These are phyloP conservation scores for Solioccasus polychromus DNA, from an alignment of 768 basidiomycete species.

Conservation along the genomic window DNA sequence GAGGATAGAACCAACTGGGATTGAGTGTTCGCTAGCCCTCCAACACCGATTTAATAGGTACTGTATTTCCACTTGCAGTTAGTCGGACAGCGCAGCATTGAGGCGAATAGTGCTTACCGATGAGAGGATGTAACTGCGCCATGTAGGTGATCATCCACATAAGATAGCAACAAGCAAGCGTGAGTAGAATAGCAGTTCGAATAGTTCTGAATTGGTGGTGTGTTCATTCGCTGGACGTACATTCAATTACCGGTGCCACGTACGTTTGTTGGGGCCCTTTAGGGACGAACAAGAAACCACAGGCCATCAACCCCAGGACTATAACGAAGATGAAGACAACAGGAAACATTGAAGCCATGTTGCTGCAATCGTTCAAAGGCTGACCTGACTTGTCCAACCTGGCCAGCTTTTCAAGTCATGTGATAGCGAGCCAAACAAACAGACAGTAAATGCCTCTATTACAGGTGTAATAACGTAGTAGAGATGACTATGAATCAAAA, in stretches of 20 bases:
- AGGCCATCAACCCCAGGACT: conserved; percentile 60
- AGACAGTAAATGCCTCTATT: conserved; percentile 4
- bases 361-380: too few relatives aligned
- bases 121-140: conserved; percentile 88
- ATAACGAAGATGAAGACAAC: conserved; percentile 66
- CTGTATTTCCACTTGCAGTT: conserved; percentile 7
- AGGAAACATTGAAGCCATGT: conserved; percentile 71
- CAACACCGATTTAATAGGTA: conserved; percentile 14
- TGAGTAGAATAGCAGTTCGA: conserved; percentile 75
- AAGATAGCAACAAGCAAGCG: conserved; percentile 82
- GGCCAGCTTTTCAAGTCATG: conserved; percentile 9
- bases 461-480: conserved; percentile 1
- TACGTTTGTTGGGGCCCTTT: conserved; percentile 92
- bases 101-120: conserved; percentile 52
- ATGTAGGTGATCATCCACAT: conserved; percentile 99
- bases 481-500: conserved; percentile 38
- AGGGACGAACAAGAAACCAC: conserved; percentile 65
- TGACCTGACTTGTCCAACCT: too few relatives aligned
- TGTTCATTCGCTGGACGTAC: background rate
- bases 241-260: conserved; percentile 28
- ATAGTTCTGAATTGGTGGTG: conserved; percentile 55
- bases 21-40: conserved; percentile 20
- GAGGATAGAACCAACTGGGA: conserved; percentile 20
- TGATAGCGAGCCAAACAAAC: background rate
- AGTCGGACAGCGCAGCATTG: background rate